phyloP scores from a whole-genome alignment of 129 eudicot species.

The Flaveria trinervia region DNA sequence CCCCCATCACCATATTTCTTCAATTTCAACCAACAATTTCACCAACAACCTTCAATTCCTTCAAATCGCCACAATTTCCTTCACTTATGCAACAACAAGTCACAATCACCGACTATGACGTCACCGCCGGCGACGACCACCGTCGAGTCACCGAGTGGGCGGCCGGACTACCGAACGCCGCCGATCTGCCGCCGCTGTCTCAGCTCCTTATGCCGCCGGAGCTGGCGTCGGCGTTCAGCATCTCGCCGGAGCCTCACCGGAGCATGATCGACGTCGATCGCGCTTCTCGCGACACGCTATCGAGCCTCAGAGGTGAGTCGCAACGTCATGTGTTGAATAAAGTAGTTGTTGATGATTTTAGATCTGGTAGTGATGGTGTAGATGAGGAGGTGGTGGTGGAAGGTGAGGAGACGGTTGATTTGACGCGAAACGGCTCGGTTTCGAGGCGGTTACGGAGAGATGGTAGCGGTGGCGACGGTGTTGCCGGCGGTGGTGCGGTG shows the following conservation, averaged over 20 bases:
- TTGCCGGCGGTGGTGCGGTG: background rate
- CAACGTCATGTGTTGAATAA: background rate
- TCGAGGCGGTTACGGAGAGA: background rate
- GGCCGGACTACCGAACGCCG: background rate
- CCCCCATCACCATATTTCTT: background rate
- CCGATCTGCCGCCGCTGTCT: conserved; percentile 1
- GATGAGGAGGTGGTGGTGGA: conserved; percentile 11
- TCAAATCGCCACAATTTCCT: background rate
- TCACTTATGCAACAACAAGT: background rate
- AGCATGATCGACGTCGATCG: conserved; percentile 4
- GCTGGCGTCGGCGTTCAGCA: conserved; percentile 2
- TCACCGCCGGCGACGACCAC: background rate
- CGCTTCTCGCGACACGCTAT: background rate
- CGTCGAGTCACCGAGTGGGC: background rate
- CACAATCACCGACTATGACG: background rate
- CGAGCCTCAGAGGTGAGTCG: background rate
- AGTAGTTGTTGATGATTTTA: background rate
- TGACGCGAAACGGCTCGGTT: background rate
- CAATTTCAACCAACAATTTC: background rate
- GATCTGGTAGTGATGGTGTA: background rate
- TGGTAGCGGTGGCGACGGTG: background rate
- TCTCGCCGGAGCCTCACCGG: conserved; percentile 19
- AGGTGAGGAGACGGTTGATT: conserved; percentile 7
- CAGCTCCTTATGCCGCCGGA: background rate
- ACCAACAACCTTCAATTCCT: background rate